Evolutionary conservation across 2,329 filamentous ascomycete genomes (phyloP).

Genomic region (Exserohilum turcica): DNA sequence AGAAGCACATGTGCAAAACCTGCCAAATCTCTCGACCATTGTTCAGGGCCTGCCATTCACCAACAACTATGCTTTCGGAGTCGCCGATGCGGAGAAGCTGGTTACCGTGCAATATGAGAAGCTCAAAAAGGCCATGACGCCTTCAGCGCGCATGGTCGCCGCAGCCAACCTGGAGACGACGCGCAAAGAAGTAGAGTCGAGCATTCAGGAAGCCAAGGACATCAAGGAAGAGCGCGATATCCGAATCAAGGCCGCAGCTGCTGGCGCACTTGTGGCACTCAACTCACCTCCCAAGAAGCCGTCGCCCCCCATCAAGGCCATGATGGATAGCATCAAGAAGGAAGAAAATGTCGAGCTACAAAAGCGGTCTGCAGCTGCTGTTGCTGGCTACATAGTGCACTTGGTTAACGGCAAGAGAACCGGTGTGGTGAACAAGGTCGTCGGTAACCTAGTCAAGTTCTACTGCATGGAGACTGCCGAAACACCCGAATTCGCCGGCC

Average conservation of each 20-base stretch:
- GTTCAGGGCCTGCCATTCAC: constrained; percentile 93
- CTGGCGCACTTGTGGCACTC: constrained; percentile 87
- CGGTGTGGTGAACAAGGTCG: constrained; percentile 91
- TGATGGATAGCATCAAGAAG: constrained; percentile 97
- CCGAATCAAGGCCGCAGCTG: constrained; percentile 83
- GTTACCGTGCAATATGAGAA: constrained; percentile 83
- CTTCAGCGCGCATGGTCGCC: constrained; percentile 84
- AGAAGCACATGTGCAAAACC: constrained; percentile 63
- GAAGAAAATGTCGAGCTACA: constrained; percentile 93
- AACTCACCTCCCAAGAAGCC: constrained; percentile 90
- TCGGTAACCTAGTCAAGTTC: constrained; percentile 94
- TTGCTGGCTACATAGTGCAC: constrained; percentile 82
- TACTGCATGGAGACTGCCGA: constrained; percentile 97
- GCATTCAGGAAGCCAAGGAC: constrained; percentile 78
- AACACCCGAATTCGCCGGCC: constrained; percentile 90
- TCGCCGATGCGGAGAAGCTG: constrained; percentile 85
- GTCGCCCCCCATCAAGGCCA: constrained; percentile 86
- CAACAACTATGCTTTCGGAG: constrained; percentile 88
- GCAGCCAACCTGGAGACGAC: constrained; percentile 79
- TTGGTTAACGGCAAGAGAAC: constrained; percentile 80
- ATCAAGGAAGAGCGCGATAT: constrained; percentile 83
- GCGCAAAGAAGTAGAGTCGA: constrained; percentile 68
- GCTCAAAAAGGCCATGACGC: constrained; percentile 85
- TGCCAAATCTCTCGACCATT: constrained; percentile 84
- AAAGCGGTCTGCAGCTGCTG: constrained; percentile 80